Evolutionary conservation across 208 protist species (phyloP), one percentile per base, ranked within the genome.

Genomic region (Crithidia bombi): DNA sequence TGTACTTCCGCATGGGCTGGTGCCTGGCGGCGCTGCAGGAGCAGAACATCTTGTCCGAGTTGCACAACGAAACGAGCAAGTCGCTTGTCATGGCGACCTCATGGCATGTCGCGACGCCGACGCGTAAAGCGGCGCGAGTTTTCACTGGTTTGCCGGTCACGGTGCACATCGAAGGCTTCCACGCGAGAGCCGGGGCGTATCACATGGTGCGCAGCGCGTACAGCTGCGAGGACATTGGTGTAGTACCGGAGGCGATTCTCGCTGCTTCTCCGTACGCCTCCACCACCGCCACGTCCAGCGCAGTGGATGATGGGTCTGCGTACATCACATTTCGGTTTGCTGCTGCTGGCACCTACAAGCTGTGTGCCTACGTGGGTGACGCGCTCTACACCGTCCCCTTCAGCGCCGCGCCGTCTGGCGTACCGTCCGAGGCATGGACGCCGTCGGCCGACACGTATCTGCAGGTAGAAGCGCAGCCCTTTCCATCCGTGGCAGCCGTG

Each of bases 341-440:
- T 36, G 61, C 43, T 11, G 69, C 80, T 10, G 82, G 86, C 17
- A 23, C 12, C 23, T 91, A 89, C 69, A 86, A 78, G 59, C 77
- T 91, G 39, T 91, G 83, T 62, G 73, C 70, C 41, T 58, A 73
- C 14, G 41, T 88, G 19, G 67, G 61, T 59, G 59, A 59, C 26
- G 68, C 70, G 14, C 58, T 80, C 21, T 89, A 91, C 75, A 65
- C 58, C 32, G 82, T 91, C 3, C 78, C 81, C 26, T 80, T 79
- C 41, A 32, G 50, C 54, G 65, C 59, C 19, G 17, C 51, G 3
- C 58, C 78, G 26, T 64, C 57, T n/a, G 57, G 57, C 28, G 23
- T 28, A 21, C 47, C 44, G 0, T 71, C 75, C 21, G 59, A 32
- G 23, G 52, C 66, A 15, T 26, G 46, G 39, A 39, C 68, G 47